Conservation (phyloP, 2,329 filamentous ascomycete genomes). For the Lachnellula willkommii region DNA sequence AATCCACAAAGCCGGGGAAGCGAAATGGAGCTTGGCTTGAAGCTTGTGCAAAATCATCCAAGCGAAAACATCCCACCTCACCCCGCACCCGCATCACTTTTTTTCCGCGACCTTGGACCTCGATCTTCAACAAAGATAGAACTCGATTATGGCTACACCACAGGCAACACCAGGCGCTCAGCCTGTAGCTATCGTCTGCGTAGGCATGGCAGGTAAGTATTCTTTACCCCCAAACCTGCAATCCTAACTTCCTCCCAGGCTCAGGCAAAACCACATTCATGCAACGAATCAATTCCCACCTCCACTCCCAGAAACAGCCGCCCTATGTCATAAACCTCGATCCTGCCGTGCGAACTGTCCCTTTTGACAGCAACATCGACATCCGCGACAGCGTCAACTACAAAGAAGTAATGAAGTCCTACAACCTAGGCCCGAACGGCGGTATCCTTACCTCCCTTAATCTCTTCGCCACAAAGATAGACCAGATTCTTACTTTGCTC, state of each 20-base stretch:
- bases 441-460: conserved; percentile 94
- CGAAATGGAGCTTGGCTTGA: conserved; percentile 1
- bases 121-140: conserved; percentile 1
- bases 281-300: conserved; percentile 92
- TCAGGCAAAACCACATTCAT: conserved; percentile 99
- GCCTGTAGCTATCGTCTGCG: conserved; percentile 80
- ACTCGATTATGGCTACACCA: conserved; percentile 36
- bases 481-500: conserved; percentile 82
- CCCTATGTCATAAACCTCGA: conserved; percentile 98
- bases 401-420: conserved; percentile 99
- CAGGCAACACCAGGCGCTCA: conserved; percentile 30
- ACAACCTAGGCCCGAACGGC: conserved; percentile 94
- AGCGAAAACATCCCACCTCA: conserved; percentile 20
- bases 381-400: conserved; percentile 99
- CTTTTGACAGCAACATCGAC: conserved; percentile 96
- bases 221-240: not conserved
- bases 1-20: not conserved
- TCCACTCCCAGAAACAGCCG: conserved; percentile 72
- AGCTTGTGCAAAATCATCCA: conserved; percentile 1
- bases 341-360: conserved; percentile 85
- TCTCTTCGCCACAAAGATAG: conserved; percentile 95
- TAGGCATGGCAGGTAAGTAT: conserved; percentile 82
- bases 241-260: conserved; percentile 42
- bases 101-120: conserved; percentile 2
- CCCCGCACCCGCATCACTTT: conserved; percentile 22